Evolutionary conservation across 306 rosid species (phyloP), one percentile per base, ranked within the genome.

Genomic region (Trifolium pratense): DNA sequence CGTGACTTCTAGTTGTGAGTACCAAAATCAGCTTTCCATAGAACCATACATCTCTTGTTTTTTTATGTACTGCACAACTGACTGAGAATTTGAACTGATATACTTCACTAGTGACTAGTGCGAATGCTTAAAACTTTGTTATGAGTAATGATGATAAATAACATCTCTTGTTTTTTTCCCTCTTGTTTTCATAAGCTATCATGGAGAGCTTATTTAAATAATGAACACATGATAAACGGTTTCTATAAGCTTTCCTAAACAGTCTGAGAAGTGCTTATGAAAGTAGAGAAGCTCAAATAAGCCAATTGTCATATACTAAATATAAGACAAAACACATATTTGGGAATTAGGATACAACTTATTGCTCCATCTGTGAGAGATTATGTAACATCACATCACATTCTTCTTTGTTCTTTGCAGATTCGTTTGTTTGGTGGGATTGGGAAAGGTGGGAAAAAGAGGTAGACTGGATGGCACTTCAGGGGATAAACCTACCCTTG

Each of bases 381-480:
- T 55, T 39, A 62, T 62, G 74, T 4, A 70, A 69, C 70, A 55
- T 77, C 31, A 13, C 42, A 43, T 29, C n/a, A n/a, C n/a, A n/a
- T n/a, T 59, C 46, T 67, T 83, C 60, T 73, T 58, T 49, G 43
- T 58, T 75, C 42, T 75, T 77, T 80, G 75, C 86, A 94, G 97
- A 94, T 87, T 91, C 98, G 16, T 94, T 79, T 85, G 96, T 89
- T 46, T 93, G 98, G 98, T 94, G 98, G 98, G 96, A 94, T 72
- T 91, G 98, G 98, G 87, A 84, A 82, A 91, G 94, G 88, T 94
- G 97, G 97, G 96, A 94, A 84, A 88, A 89, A 85, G 98, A 91
- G 88, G 78, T 91, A 80, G 98, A 94, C 68, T 94, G 98, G 97
- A 94, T 91, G 98, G 97, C 92, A 78, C 97, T 91, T 87, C 98